phyloP scores from a whole-genome alignment of 148 eudicot species.

The Amaranthus palmeri region DNA sequence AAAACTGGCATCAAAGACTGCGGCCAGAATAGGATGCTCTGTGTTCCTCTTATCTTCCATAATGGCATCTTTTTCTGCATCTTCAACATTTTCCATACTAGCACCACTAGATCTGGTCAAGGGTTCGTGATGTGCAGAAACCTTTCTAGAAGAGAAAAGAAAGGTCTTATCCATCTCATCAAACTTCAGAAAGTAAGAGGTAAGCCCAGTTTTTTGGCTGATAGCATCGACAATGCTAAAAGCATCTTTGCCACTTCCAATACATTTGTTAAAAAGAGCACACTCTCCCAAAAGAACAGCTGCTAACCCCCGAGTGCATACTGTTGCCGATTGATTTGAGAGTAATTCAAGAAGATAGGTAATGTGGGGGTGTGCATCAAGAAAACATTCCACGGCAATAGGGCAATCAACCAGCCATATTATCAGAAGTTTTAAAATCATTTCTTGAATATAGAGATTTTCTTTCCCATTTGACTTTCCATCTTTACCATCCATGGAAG shows the following conservation, averaged over 20 bases:
- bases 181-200: conserved; percentile 69
- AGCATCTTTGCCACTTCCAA: conserved; percentile 62
- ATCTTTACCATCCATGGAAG: conserved; percentile 69
- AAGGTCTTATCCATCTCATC: conserved; percentile 81
- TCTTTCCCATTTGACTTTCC: conserved; percentile 47
- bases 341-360: conserved; percentile 77
- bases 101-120: conserved; percentile 77
- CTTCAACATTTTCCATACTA: conserved; percentile 77
- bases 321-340: conserved; percentile 53
- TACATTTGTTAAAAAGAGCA: conserved; percentile 56
- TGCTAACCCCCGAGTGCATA: conserved; percentile 66
- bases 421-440: conserved; percentile 72
- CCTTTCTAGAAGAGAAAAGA: conserved; percentile 54
- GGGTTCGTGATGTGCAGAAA: conserved; percentile 47
- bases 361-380: conserved; percentile 86
- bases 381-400: conserved; percentile 71
- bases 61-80: conserved; percentile 43
- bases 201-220: conserved; percentile 82
- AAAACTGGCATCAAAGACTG: conserved; percentile 67
- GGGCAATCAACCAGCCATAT: conserved; percentile 84
- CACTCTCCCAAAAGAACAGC: conserved; percentile 84
- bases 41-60: conserved; percentile 37
- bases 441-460: conserved; percentile 50
- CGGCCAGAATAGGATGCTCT: conserved; percentile 68
- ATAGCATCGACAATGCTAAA: conserved; percentile 69